phyloP scores from a whole-genome alignment of 179 eudicot genomes.

The Amaranthus tricolor region DNA sequence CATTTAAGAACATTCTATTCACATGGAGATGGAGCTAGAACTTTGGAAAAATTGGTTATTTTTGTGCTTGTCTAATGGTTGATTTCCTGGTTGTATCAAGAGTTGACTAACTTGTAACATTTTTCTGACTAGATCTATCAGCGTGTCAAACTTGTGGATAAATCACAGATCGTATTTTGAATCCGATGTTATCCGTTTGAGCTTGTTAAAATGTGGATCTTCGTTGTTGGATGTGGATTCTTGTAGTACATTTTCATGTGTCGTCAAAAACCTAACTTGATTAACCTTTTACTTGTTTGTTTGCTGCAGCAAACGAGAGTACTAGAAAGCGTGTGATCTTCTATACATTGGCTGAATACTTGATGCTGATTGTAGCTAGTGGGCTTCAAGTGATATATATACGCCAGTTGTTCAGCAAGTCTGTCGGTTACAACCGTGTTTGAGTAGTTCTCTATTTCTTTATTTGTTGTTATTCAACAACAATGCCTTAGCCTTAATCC shows the following conservation, averaged over 20 bases:
- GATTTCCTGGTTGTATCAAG: no score
- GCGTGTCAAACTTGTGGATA: no score
- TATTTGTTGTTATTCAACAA: no score
- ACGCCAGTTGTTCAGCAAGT: constrained; percentile 73
- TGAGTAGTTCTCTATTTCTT: constrained; percentile 26
- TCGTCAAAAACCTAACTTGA: constrained; percentile 3
- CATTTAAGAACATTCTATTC: no score
- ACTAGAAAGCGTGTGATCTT: constrained; percentile 82
- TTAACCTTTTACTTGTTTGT: constrained; percentile 12
- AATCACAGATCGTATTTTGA: no score
- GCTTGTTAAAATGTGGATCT: neutral
- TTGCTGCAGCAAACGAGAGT: constrained; percentile 82
- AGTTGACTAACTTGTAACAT: no score
- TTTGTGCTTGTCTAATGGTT: no score
- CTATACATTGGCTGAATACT: constrained; percentile 80
- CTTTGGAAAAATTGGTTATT: no score
- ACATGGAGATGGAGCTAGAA: no score
- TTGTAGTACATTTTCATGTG: constrained; percentile 14
- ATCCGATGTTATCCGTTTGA: no score
- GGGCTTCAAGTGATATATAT: constrained; percentile 76
- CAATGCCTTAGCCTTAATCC: no score
- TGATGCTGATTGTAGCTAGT: constrained; percentile 69
- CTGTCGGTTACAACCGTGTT: constrained; percentile 83
- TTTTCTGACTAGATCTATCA: no score
- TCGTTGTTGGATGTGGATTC: neutral